Evolutionary conservation across 805 yeast genomes (phyloP).

Genomic region (Starmera dryadoides): DNA sequence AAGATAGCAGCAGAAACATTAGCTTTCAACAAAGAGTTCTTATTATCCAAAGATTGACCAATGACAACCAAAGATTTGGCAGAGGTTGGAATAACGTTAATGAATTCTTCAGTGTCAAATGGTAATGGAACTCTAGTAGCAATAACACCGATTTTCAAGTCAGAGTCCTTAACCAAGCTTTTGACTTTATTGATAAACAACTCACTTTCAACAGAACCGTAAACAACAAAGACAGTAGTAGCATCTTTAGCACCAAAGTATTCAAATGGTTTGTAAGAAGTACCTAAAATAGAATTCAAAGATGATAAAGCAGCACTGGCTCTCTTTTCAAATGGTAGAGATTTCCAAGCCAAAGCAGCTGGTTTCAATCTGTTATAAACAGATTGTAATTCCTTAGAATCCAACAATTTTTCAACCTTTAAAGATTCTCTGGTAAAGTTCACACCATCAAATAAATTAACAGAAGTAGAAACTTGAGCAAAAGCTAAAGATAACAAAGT

Average conservation of each 20-base stretch:
- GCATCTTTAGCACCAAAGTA: slow-evolving; percentile 60
- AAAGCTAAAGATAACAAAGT: slow-evolving; percentile 58
- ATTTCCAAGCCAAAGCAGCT: slow-evolving; percentile 17
- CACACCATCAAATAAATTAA: slow-evolving; percentile 79
- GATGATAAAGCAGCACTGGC: slow-evolving; percentile 38
- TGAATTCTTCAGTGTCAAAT: slow-evolving; percentile 58
- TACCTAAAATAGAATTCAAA: slow-evolving; percentile 48
- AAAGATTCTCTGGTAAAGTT: slow-evolving; percentile 41
- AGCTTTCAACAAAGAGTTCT: slow-evolving; percentile 44
- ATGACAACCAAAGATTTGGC: slow-evolving; percentile 59
- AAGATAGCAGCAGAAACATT: slow-evolving; percentile 72
- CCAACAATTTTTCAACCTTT: slow-evolving; percentile 35
- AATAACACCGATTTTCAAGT: slow-evolving; percentile 52
- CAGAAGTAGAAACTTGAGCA: slow-evolving; percentile 46
- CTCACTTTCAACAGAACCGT: slow-evolving; percentile 64
- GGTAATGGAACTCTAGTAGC: slow-evolving; percentile 77
- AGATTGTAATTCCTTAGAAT: slow-evolving; percentile 33
- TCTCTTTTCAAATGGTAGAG: slow-evolving; percentile 26
- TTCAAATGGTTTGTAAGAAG: slow-evolving; percentile 55
- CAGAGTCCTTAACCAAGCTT: slow-evolving; percentile 21
- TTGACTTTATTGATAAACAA: slow-evolving; percentile 36
- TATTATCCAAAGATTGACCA: slow-evolving; percentile 41
- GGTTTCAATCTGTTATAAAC: slow-evolving; percentile 31
- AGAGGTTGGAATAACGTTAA: slow-evolving; percentile 48
- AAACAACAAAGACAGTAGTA: slow-evolving; percentile 71